Conservation (phyloP, 169 alveolate species). For the Plasmodium blacklocki region DNA sequence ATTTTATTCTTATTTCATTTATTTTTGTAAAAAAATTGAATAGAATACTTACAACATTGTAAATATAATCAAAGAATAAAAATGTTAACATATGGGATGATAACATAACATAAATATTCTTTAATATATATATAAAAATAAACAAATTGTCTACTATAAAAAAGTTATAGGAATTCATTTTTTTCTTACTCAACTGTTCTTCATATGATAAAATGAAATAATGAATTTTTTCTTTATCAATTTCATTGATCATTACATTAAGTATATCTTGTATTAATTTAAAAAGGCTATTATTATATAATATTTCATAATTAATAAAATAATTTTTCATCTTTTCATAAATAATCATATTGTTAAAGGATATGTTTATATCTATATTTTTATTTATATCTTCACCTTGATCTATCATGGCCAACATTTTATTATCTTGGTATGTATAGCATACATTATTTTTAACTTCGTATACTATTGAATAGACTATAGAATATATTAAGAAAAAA, state of each 20-base stretch:
- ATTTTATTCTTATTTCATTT: slow-evolving; percentile 2
- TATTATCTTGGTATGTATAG: neutral
- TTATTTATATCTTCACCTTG: neutral
- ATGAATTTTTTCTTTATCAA: slow-evolving; percentile 41
- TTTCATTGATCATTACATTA: slow-evolving; percentile 45
- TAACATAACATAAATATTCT: slow-evolving; percentile 29
- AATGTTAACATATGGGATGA: slow-evolving; percentile 58
- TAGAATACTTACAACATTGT: slow-evolving; percentile 40
- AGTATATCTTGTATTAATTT: slow-evolving; percentile 53
- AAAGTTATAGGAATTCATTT: slow-evolving; percentile 53
- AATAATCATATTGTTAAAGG: neutral
- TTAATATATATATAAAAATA: slow-evolving; percentile 51
- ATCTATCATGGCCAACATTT: neutral
- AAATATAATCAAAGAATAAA: slow-evolving; percentile 54
- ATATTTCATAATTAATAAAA: slow-evolving; percentile 11
- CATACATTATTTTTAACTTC: slow-evolving; percentile 28
- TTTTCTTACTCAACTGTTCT: slow-evolving; percentile 65
- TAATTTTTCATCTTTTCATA: neutral
- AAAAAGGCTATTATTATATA: slow-evolving; percentile 33
- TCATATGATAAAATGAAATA: slow-evolving; percentile 58
- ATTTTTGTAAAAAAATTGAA: slow-evolving; percentile 42
- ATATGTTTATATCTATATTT: neutral
- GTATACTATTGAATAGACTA: slow-evolving; percentile 7
- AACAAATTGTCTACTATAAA: slow-evolving; percentile 72
- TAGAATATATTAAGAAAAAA: slow-evolving; percentile 54